Conservation (phyloP, 2,329 filamentous ascomycete species). For the Neospermospora avenae region DNA sequence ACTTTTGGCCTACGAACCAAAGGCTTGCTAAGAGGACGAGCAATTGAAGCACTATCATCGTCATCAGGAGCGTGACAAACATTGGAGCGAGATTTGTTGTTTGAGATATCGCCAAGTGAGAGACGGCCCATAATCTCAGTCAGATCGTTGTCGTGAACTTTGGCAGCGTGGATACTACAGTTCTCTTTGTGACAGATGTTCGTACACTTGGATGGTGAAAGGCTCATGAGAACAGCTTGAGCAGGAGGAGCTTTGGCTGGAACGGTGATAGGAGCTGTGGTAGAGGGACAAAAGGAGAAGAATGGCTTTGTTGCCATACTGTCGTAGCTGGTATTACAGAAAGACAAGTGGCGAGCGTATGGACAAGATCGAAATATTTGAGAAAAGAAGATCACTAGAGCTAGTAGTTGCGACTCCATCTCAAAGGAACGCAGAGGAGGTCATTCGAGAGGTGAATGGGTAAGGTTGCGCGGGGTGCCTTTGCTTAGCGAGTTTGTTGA, state of each 20-base stretch:
- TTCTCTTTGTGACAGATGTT: slow-evolving; percentile 1
- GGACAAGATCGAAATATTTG: background rate
- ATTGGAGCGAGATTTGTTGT: background rate
- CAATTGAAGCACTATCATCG: background rate
- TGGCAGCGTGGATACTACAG: background rate
- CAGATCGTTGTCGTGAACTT: background rate
- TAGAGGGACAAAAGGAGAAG: background rate
- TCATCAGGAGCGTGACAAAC: background rate
- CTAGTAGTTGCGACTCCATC: no score
- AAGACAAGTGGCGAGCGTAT: no score
- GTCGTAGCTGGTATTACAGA: no score
- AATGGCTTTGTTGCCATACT: background rate
- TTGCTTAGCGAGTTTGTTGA: no score
- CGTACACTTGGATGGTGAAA: background rate
- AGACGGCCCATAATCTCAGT: background rate
- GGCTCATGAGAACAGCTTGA: background rate
- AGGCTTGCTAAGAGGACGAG: background rate
- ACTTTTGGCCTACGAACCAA: background rate
- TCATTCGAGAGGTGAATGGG: no score
- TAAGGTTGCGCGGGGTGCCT: no score
- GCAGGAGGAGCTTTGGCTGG: background rate
- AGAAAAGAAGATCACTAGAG: background rate
- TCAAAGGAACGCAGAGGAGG: no score
- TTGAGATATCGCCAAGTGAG: background rate
- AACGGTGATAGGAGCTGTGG: background rate